Evolutionary conservation across 75 land plant genomes (phyloP), one percentile per base, ranked within the genome.

Genomic region (Pinus albicaulis): DNA sequence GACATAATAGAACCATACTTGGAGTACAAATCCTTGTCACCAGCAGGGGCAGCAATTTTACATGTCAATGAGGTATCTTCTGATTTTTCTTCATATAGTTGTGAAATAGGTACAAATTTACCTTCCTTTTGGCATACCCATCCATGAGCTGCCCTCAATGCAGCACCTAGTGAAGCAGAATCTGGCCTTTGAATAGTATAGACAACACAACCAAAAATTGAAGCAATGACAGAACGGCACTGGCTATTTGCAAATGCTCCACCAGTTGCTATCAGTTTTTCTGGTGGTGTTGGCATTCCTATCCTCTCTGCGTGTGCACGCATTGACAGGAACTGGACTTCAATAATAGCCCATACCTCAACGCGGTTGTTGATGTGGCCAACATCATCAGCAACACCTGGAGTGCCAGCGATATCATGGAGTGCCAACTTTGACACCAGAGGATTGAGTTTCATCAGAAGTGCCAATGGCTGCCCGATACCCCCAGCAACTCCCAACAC

Each of bases 141-240:
- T 44, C 99, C 96, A 80, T 96, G 99, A 19, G 92, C 96, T 24
- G 96, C 94, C 74, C 99, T 86, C 25, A 96, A 72, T 48, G 96
- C 99, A 57, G 91, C 99, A 61, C 99, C 99, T 55, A 93, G 64
- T 6, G 99, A 91, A 72, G 99, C 99, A 56, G 99, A 96, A 86
- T 93, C 99, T 96, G 98, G 84, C 73, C 90, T 78, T 79, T 91
- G 82, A 20, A 89, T 94, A 62, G 92, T 91, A 66, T 89, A 96
- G 28, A 96, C 85, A 68, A 79, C 73, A 61, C 96, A 91, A 68
- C 96, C 99, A 82, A 91, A 96, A 28, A 96, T 87, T 19, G 80
- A 78, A 73, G 94, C 92, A 31, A 93, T 81, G 17, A 84, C 7
- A 24, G 25, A 71, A 3, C 93, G 85, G 74, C 93, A 85, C 72